These are phyloP conservation scores for Phaffia tasmanica DNA, from an alignment of 768 basidiomycete genomes.

Conservation along the genomic window DNA sequence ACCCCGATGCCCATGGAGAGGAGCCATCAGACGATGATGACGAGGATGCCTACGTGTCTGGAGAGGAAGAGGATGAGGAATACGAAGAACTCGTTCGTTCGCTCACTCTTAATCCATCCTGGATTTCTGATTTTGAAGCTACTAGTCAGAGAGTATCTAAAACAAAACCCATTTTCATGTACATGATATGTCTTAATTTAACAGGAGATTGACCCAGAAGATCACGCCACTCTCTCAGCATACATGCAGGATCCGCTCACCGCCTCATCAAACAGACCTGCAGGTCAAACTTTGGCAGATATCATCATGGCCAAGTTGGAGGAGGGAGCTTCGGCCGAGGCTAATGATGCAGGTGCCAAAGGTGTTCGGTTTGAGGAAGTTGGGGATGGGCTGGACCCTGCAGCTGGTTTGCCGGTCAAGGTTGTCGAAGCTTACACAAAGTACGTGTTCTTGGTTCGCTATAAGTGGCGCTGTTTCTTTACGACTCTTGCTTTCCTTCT, in stretches of 20 bases:
- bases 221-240: slow-evolving; percentile 73
- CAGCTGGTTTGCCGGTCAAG: slow-evolving; percentile 57
- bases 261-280: slow-evolving; percentile 21
- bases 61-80: slow-evolving; percentile 37
- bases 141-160: neutral
- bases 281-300: slow-evolving; percentile 64
- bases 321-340: slow-evolving; percentile 45
- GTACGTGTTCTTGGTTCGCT: slow-evolving; percentile 43
- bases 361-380: slow-evolving; percentile 28
- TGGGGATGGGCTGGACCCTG: slow-evolving; percentile 54
- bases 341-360: slow-evolving; percentile 14
- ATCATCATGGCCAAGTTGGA: slow-evolving; percentile 93
- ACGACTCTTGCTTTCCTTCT: slow-evolving; percentile 21
- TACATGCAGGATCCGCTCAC: slow-evolving; percentile 47
- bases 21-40: slow-evolving; percentile 45
- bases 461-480: slow-evolving; percentile 18
- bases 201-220: slow-evolving; percentile 72
- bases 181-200: neutral
- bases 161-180: no score
- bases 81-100: slow-evolving; percentile 43
- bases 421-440: slow-evolving; percentile 88
- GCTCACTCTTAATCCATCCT: neutral
- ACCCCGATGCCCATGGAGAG: neutral
- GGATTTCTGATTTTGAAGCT: neutral
- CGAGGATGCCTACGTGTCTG: slow-evolving; percentile 41